Percentiles rank a stretch among this genome's conserved stretches.
Evolutionary conservation across 805 yeast species (phyloP).

Genomic region (Yamadazyma scolyti): DNA sequence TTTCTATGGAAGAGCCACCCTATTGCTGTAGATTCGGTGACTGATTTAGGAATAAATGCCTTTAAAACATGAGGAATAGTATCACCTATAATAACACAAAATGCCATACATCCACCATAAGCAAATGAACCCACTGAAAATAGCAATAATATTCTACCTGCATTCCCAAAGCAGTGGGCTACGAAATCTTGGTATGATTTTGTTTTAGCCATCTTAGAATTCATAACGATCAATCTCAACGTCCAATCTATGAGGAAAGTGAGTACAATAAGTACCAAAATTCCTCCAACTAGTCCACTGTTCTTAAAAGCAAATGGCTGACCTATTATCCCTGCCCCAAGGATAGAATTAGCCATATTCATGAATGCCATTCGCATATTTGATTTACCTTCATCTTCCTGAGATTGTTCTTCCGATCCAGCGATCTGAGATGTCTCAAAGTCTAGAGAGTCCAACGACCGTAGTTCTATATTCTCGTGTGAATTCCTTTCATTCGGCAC

Average conservation of each 20-base stretch:
- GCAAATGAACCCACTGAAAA: conserved; percentile 86
- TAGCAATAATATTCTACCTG: conserved; percentile 65
- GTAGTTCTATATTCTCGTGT: conserved; percentile 17
- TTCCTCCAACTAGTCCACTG: conserved; percentile 75
- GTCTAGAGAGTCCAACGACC: conserved; percentile 16
- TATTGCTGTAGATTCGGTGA: conserved; percentile 22
- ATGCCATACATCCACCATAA: conserved; percentile 91
- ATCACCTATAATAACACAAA: conserved; percentile 92
- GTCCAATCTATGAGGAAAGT: conserved; percentile 89
- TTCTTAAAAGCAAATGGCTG: conserved; percentile 86
- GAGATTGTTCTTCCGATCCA: conserved; percentile 1
- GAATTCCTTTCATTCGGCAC: too few relatives aligned
- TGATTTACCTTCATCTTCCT: conserved; percentile 28
- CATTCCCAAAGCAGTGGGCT: conserved; percentile 67
- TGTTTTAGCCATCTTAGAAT: conserved; percentile 73
- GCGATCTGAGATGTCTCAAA: conserved; percentile 6
- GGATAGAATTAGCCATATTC: conserved; percentile 94
- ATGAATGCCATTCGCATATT: conserved; percentile 81
- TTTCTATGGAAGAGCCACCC: conserved; percentile 60
- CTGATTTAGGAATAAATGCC: conserved; percentile 52
- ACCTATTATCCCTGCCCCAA: conserved; percentile 95
- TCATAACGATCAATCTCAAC: conserved; percentile 68
- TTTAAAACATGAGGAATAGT: conserved; percentile 86
- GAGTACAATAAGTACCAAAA: conserved; percentile 54
- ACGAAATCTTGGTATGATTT: conserved; percentile 85